Evolutionary conservation across 202 grass and related monocot genomes (phyloP).

Genomic region (Sporobolus alterniflorus): DNA sequence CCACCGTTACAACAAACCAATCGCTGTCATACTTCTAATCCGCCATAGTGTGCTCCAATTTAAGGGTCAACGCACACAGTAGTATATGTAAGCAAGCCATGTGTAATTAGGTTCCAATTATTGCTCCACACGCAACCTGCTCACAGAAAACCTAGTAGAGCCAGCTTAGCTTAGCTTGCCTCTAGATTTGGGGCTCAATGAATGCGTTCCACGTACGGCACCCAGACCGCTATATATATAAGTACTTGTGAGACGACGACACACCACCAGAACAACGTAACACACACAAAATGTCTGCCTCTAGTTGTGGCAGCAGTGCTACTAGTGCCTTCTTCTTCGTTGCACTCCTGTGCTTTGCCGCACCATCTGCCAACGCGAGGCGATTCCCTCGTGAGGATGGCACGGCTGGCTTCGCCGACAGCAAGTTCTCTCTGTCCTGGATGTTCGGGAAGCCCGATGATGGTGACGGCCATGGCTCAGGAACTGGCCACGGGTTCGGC

Average conservation of each 20-base stretch:
- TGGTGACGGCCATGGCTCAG: conserved; percentile 37
- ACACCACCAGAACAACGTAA: background rate
- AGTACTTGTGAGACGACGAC: background rate
- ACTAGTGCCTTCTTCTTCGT: background rate
- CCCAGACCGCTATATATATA: conserved; percentile 48
- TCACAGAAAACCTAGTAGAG: conserved; percentile 13
- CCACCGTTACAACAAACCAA: background rate
- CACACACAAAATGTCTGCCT: conserved; percentile 20
- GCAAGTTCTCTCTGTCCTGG: conserved; percentile 31
- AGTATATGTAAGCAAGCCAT: background rate
- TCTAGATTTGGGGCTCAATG: conserved; percentile 35
- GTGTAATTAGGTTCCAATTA: conserved; percentile 11
- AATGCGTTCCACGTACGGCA: background rate
- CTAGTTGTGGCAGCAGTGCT: background rate
- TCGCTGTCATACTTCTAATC: background rate
- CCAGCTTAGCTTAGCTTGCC: conserved; percentile 6
- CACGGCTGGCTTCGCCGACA: background rate
- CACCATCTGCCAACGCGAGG: conserved; percentile 7
- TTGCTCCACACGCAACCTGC: conserved; percentile 34
- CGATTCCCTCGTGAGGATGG: background rate
- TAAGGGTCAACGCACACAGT: conserved; percentile 46
- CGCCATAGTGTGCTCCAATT: background rate
- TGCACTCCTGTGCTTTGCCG: background rate
- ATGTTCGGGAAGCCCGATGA: background rate
- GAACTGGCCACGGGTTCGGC: conserved; percentile 54